Evolutionary conservation across 2,329 filamentous ascomycete species (phyloP).

Genomic region (Colletotrichum abscissum): DNA sequence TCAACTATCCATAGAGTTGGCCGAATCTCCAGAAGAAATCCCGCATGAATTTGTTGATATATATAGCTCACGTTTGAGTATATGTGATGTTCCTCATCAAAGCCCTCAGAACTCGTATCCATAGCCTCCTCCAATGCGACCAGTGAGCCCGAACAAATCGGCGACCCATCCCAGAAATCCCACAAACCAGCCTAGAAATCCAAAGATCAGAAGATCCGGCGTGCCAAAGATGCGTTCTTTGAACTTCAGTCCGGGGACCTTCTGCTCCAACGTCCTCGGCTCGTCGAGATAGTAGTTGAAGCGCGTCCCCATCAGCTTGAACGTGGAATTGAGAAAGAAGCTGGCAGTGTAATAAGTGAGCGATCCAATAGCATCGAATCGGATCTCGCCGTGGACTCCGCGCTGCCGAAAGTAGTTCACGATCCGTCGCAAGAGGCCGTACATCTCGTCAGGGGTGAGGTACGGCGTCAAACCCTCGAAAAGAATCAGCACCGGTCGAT

Average conservation of each 20-base stretch:
- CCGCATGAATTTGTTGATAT: no score
- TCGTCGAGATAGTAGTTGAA: constrained; percentile 21
- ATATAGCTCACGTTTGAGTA: neutral
- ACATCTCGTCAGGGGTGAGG: constrained; percentile 39
- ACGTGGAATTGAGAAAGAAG: neutral
- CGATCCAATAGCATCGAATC: constrained; percentile 18
- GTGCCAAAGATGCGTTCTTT: constrained; percentile 19
- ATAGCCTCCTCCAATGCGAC: constrained; percentile 12
- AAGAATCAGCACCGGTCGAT: constrained; percentile 45
- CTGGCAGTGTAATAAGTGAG: neutral
- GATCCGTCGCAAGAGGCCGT: constrained; percentile 39
- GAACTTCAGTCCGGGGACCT: constrained; percentile 13
- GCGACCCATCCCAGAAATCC: constrained; percentile 19
- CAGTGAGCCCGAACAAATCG: neutral
- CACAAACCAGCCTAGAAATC: constrained; percentile 3
- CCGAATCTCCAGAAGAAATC: neutral
- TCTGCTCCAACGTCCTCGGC: constrained; percentile 1
- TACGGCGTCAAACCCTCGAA: constrained; percentile 48
- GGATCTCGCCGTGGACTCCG: constrained; percentile 37
- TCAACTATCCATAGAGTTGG: no score
- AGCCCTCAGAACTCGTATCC: constrained; percentile 17
- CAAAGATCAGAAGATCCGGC: neutral
- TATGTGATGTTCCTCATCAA: neutral
- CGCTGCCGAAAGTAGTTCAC: constrained; percentile 41
- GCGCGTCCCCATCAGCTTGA: constrained; percentile 22